Percentiles rank a stretch among this genome's conserved stretches.
These are phyloP conservation scores for Colletotrichum sp. DNA, from an alignment of 2,329 filamentous ascomycete species.

Conservation along the genomic window DNA sequence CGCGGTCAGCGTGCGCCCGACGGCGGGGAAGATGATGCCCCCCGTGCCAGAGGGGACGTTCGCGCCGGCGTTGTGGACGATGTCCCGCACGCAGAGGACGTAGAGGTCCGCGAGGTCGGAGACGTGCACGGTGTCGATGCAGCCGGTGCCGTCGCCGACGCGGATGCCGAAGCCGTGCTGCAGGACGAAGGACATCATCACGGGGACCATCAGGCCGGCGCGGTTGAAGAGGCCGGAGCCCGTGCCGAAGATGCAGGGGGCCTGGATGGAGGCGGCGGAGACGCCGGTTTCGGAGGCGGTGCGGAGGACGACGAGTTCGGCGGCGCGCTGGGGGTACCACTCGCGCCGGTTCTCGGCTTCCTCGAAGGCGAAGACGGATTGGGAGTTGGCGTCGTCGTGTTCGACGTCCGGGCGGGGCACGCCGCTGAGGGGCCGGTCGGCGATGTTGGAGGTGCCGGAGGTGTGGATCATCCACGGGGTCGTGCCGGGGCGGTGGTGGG, in stretches of 20 bases:
- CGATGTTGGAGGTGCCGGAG: slow-evolving; percentile 22
- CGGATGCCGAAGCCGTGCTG: slow-evolving; percentile 18
- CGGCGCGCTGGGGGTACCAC: slow-evolving; percentile 23
- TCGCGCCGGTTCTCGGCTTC: slow-evolving; percentile 18
- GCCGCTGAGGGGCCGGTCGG: slow-evolving; percentile 21
- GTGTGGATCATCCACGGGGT: slow-evolving; percentile 24
- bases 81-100: slow-evolving; percentile 9
- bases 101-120: slow-evolving; percentile 24
- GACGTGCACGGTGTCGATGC: slow-evolving; percentile 23
- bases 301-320: slow-evolving; percentile 21
- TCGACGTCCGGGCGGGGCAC: slow-evolving; percentile 7
- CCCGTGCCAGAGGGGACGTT: not conserved
- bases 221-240: slow-evolving; percentile 23
- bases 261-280: slow-evolving; percentile 19
- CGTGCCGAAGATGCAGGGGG: slow-evolving; percentile 18
- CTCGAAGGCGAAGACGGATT: slow-evolving; percentile 15
- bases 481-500: not conserved
- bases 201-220: slow-evolving; percentile 18
- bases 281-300: slow-evolving; percentile 11
- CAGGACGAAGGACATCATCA: slow-evolving; percentile 25
- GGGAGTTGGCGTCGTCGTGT: slow-evolving; percentile 13
- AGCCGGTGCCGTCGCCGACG: slow-evolving; percentile 18
- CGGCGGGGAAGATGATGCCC: slow-evolving; percentile 14
- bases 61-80: not conserved
- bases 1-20: not conserved